A percentile compares a stretch with the other conserved stretches of the same genome.
Conservation (phyloP, 1,284 basidiomycete species). For the Rhizopogon hawkerae region DNA sequence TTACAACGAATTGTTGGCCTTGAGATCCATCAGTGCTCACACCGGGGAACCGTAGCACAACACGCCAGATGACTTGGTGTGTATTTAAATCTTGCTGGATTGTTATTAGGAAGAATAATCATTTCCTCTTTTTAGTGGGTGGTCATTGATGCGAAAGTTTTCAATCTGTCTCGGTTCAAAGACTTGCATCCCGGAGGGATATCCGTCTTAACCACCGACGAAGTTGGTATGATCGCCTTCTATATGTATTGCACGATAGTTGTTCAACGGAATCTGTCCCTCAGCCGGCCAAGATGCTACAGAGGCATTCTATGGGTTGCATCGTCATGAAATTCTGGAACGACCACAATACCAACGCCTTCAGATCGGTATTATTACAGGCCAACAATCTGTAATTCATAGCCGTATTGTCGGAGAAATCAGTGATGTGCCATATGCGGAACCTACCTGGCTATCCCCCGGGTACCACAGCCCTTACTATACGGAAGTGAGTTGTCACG, state of each 20-base stretch:
- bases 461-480: constrained; percentile 66
- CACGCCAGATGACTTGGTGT: constrained; percentile 49
- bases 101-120: constrained; percentile 9
- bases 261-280: constrained; percentile 7
- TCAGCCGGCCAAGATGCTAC: constrained; percentile 63
- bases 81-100: constrained; percentile 18
- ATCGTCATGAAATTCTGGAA: constrained; percentile 59
- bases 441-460: constrained; percentile 58
- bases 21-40: neutral
- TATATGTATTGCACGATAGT: neutral
- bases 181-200: constrained; percentile 77
- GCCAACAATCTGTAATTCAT: constrained; percentile 42
- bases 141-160: constrained; percentile 76
- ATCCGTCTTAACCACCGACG: constrained; percentile 63
- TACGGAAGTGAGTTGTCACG: constrained; percentile 37
- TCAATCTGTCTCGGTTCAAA: constrained; percentile 72
- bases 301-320: constrained; percentile 64
- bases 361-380: constrained; percentile 49
- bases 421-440: constrained; percentile 60
- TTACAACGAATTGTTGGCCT: neutral
- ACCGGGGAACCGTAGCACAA: constrained; percentile 40
- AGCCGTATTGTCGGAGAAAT: constrained; percentile 39
- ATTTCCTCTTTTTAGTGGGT: constrained; percentile 55
- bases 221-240: constrained; percentile 50
- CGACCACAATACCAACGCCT: constrained; percentile 56